Base-by-base conservation (phyloP, 345 rosid species). In the Citrus hindsii region DNA sequence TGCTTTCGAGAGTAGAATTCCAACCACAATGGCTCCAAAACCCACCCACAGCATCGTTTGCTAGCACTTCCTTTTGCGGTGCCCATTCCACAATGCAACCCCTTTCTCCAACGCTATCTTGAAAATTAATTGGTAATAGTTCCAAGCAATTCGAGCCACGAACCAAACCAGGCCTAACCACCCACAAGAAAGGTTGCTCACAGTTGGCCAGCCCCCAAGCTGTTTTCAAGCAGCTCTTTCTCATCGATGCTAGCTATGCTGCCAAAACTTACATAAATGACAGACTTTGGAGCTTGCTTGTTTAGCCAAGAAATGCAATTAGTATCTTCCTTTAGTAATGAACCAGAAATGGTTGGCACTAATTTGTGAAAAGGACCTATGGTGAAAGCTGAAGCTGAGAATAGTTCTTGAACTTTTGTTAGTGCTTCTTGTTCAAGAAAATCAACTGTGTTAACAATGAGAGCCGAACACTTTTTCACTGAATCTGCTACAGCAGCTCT, bases 21-120 rank as follows among this genome's bases (percentile, higher is more conserved):
- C 86, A 83, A 7, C 86, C 86, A 6, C 84, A 79, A 33, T 85
- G 88, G 53, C 77, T 83, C 81, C 83, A 85, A 71, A 81, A 83
- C 55, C 81, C 84, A 38, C 84, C 83, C 9, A 78, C 75, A 5
- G 88, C 76, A 24, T 24, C 67, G 25, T 83, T 86, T 33, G 68
- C 81, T 61, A 85, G 35, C 33, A 81, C 83, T 65, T 80, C 70
- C 76, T 35, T 76, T 60, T 85, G 86, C 5, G 86, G 82, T 35
- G 83, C 84, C 86, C 84, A 85, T 74, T 85, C 78, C 56, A 81
- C 77, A 32, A 83, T 74, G 72, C 76, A 70, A 42, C 82, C 83
- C 69, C 76, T 77, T 56, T 81, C 78, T 28, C 64, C 76, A 9
- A 81, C 33, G 1, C 14, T 68, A 32, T 78, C 79, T 28, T 18